phyloP scores from a whole-genome alignment of 805 yeast genomes.

The Kazachstania martiniae region DNA sequence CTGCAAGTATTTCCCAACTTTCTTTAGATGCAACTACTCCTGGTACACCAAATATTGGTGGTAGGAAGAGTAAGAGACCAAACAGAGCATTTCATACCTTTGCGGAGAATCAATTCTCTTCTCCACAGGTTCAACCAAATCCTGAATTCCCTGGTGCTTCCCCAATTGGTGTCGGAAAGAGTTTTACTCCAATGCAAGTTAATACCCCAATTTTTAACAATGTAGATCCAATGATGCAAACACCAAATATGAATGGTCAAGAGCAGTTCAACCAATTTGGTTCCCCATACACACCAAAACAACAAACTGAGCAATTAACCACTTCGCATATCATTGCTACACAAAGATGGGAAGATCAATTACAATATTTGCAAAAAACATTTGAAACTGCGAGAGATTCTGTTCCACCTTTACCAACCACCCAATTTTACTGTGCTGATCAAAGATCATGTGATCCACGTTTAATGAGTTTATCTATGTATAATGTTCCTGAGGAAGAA shows the following conservation, averaged over 20 bases:
- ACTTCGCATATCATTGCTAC: conserved; percentile 24
- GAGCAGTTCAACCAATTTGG: conserved; percentile 4
- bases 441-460: conserved; percentile 82
- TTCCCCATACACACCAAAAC: conserved; percentile 1
- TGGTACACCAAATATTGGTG: conserved; percentile 1
- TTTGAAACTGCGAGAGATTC: conserved; percentile 70
- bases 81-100: conserved; percentile 23
- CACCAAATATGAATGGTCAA: conserved; percentile 6
- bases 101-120: background rate
- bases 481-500: conserved; percentile 69
- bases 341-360: conserved; percentile 28
- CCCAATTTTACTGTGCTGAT: conserved; percentile 58
- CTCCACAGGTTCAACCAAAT: conserved; percentile 1
- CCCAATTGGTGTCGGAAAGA: conserved; percentile 2
- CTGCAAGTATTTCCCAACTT: conserved; percentile 12
- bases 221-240: conserved; percentile 5
- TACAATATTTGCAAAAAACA: conserved; percentile 30
- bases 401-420: conserved; percentile 74
- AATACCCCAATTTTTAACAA: conserved; percentile 5
- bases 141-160: conserved; percentile 4
- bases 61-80: conserved; percentile 22
- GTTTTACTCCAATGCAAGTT: conserved; percentile 2
- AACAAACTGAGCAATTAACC: conserved; percentile 2
- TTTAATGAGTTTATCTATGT: conserved; percentile 67
- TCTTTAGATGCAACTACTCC: conserved; percentile 12